Evolutionary conservation across 805 yeast species (phyloP), one percentile per base, ranked within the genome.

Genomic region (Candida silvicultrix): DNA sequence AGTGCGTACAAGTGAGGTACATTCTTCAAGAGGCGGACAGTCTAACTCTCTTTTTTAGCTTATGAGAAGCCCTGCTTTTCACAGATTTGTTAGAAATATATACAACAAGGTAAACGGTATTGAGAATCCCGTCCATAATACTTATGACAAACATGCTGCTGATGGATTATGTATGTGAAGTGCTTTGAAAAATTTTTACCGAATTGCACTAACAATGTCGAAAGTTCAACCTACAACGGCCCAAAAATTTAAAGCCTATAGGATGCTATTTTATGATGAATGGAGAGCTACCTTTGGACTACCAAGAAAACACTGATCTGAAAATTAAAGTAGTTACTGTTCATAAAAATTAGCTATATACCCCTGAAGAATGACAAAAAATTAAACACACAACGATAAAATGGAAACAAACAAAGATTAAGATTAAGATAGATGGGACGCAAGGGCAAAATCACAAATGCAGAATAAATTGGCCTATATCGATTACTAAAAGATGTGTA

Each of bases 31-130:
- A 16, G 16, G 15, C 9, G 12, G 8, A 21, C 18, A 22, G 12
- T 20, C 10, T 10, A 5, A 15, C 35, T 15, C n/a, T 43, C 48
- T 45, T 41, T 42, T 46, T 22, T 47, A 68, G 67, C 67, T 85
- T 14, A 70, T 84, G 62, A 68, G 67, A 40, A 81, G 88, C 11
- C 75, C 72, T 2, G 67, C 74, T 0, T 85, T 85, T 55, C 79
- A 83, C 53, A 65, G 75, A 23, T 77, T 82, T 68, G 95, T 85
- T 4, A 67, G 79, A 36, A 65, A 69, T 12, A 66, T 85, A 1
- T 84, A 85, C 56, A 83, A 84, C 36, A 72, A 71, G 46, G 73
- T 85, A 31, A 85, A 85, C 55, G 75, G 83, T 2, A 64, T 71
- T 12, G 56, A 58, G 18, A 69, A 81, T 6, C 78, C 80, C 2